phyloP scores from a whole-genome alignment of 2,329 filamentous ascomycete species.

The Nigrospora oryzae region DNA sequence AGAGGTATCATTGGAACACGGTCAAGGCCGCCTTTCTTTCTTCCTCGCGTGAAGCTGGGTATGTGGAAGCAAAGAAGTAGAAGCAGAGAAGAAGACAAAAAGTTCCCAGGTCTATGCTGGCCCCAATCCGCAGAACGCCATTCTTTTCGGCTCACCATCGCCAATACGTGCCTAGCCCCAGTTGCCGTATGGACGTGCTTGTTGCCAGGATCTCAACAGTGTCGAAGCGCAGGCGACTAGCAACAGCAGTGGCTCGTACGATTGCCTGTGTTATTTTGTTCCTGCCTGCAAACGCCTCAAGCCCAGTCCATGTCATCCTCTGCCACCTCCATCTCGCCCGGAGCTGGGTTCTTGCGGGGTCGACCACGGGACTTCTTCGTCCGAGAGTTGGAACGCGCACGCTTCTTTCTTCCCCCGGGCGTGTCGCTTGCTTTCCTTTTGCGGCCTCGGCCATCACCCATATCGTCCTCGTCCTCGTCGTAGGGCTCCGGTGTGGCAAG shows the following conservation, averaged over 20 bases:
- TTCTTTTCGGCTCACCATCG: too few relatives aligned
- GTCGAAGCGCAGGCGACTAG: too few relatives aligned
- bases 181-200: too few relatives aligned
- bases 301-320: slow-evolving; percentile 4
- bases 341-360: slow-evolving; percentile 33
- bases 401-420: slow-evolving; percentile 49
- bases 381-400: slow-evolving; percentile 41
- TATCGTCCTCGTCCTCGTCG: slow-evolving; percentile 33
- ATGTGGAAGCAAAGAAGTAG: too few relatives aligned
- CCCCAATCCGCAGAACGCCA: too few relatives aligned
- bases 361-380: slow-evolving; percentile 35
- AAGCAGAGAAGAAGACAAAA: too few relatives aligned
- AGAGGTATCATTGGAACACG: neutral
- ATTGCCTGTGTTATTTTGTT: too few relatives aligned
- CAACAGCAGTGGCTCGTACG: too few relatives aligned
- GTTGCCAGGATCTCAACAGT: too few relatives aligned
- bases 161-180: too few relatives aligned
- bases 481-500: slow-evolving; percentile 43
- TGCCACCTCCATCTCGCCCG: slow-evolving; percentile 9
- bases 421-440: slow-evolving; percentile 43
- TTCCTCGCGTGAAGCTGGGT: too few relatives aligned
- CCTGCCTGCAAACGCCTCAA: neutral
- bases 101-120: too few relatives aligned
- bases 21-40: neutral
- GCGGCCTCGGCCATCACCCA: slow-evolving; percentile 37